A percentile compares a stretch with the other conserved stretches of the same genome.
Evolutionary conservation across 129 eudicot genomes (phyloP).

Genomic region (Chrysanthemum seticuspe): DNA sequence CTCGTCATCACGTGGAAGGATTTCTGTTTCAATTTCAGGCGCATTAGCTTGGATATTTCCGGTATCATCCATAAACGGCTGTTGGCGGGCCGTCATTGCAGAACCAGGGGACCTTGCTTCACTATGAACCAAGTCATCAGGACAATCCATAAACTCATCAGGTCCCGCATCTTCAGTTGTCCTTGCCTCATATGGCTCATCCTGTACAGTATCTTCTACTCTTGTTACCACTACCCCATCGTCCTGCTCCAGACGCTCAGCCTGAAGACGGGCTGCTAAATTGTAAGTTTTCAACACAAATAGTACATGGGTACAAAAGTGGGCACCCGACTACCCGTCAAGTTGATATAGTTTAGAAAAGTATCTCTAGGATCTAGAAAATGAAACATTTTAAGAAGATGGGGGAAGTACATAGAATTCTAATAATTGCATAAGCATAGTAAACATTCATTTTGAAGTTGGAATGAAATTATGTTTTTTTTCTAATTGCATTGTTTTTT

Average conservation of each 20-base stretch:
- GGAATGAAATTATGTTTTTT: no score
- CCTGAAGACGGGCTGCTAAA: constrained; percentile 32
- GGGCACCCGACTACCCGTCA: neutral
- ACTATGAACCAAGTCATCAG: constrained; percentile 66
- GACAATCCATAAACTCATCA: constrained; percentile 96
- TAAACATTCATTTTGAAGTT: neutral
- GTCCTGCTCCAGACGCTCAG: constrained; percentile 42
- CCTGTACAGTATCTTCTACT: constrained; percentile 44
- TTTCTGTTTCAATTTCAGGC: constrained; percentile 55
- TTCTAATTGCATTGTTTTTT: neutral
- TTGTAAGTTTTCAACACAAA: constrained; percentile 22
- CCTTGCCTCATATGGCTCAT: constrained; percentile 41
- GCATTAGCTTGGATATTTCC: constrained; percentile 27
- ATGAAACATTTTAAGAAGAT: neutral
- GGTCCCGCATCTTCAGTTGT: constrained; percentile 70
- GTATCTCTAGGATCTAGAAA: neutral
- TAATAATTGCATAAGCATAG: neutral
- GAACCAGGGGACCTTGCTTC: constrained; percentile 37
- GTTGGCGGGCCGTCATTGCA: constrained; percentile 26
- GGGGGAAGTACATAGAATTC: no score
- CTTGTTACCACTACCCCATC: constrained; percentile 60
- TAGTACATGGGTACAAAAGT: neutral
- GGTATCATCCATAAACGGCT: constrained; percentile 33
- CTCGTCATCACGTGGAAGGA: constrained; percentile 50
- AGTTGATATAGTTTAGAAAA: neutral